Conservation (phyloP, 805 yeast species). For the Dipodascus albidus region DNA sequence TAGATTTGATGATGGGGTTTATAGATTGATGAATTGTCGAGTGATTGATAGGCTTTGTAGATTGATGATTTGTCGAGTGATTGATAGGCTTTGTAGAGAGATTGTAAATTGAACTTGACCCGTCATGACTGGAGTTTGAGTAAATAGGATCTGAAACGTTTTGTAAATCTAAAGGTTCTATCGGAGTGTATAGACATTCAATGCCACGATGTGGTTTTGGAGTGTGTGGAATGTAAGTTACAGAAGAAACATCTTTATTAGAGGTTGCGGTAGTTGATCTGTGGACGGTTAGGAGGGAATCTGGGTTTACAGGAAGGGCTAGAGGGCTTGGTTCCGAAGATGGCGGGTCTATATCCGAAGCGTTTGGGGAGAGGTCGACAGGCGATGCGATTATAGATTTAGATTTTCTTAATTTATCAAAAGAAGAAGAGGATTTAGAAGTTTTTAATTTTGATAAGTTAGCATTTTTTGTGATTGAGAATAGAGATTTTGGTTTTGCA, state of each 20-base stretch:
- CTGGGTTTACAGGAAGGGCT: conserved; percentile 1
- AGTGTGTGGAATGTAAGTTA: conserved; percentile 23
- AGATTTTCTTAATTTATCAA: background rate
- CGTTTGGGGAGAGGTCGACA: background rate
- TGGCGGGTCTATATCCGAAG: background rate
- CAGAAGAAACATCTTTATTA: conserved; percentile 19
- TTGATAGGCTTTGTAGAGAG: too few species aligned
- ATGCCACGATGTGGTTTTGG: conserved; percentile 9
- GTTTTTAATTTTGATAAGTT: background rate
- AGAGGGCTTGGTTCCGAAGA: conserved; percentile 3
- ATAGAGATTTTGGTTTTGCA: background rate
- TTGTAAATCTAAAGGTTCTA: background rate
- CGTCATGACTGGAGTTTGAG: background rate
- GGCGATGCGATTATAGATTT: background rate
- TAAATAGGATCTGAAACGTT: background rate
- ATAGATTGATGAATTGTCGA: too few species aligned
- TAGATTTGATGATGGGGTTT: background rate
- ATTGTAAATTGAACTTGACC: too few species aligned
- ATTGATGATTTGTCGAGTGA: too few species aligned
- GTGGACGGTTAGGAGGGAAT: conserved; percentile 1
- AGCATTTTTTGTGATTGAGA: background rate
- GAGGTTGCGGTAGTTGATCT: background rate
- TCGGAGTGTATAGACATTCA: background rate
- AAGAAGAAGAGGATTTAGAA: background rate
- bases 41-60: too few species aligned